Evolutionary conservation across 305 asterid genomes (phyloP), one percentile per base, ranked within the genome.

Genomic region (Solanum hybrid): DNA sequence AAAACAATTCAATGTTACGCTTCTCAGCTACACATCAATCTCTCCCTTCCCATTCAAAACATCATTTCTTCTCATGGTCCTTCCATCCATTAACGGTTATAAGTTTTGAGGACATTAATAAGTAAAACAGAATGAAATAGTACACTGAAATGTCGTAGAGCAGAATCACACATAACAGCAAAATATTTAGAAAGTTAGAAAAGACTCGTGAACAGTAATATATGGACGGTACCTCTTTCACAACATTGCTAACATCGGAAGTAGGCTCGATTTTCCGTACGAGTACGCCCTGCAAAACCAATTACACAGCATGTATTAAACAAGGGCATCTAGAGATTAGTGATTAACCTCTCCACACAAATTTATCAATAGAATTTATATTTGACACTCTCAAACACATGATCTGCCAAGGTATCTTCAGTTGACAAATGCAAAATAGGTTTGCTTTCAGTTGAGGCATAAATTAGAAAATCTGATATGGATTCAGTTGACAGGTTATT

Each of bases 191-290:
- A 33, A 78, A 57, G 37, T 29, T 12, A 39, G 90, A 83, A 77
- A 51, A 86, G 75, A 85, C 37, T 89, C 61, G 31, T 38, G 80
- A 79, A 83, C 33, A n/a, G 57, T 87, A 90, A 41, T 90, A 90
- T 79, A 77, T 26, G 26, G 51, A 81, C 51, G 15, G 84, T 95
- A 97, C 99, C 99, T 95, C 96, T 94, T 95, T 97, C 94, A 97
- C 92, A 84, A 94, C 93, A 82, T 92, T 91, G 91, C 94, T 93
- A 90, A 98, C 98, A 93, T 96, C 94, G 89, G 98, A 94, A 92
- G 99, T 96, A 87, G 98, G 98, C 93, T 97, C 99, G 73, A 97
- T 95, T 93, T 91, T 95, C 51, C 98, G 95, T 84, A 97, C 98
- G 80, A 97, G 98, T 82, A 97, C 96, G 80, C 99, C 99, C 99